These are phyloP conservation scores for Aspergillus diversus DNA, from an alignment of 495 filamentous ascomycete species.

Conservation along the genomic window DNA sequence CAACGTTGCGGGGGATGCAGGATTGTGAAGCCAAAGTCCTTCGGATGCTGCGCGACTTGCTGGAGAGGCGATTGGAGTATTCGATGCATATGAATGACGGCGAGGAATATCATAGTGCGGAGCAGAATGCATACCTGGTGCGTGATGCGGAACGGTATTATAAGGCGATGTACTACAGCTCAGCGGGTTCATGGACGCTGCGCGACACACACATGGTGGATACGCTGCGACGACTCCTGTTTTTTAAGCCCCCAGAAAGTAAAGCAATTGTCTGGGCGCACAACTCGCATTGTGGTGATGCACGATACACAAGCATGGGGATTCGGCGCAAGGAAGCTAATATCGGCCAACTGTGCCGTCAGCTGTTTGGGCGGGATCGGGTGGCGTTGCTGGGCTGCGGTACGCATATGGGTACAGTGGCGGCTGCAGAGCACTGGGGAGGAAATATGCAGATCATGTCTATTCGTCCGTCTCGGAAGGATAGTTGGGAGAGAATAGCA, in stretches of 20 bases:
- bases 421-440: constrained; percentile 59
- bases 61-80: constrained; percentile 52
- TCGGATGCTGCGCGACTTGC: constrained; percentile 48
- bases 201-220: constrained; percentile 64
- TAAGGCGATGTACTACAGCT: constrained; percentile 61
- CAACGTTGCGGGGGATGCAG: constrained; percentile 46
- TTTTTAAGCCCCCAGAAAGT: constrained; percentile 40
- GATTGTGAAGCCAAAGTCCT: constrained; percentile 55
- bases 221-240: constrained; percentile 51
- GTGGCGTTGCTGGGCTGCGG: constrained; percentile 57
- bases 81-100: constrained; percentile 35
- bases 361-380: constrained; percentile 49
- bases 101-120: constrained; percentile 55
- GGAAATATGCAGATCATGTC: constrained; percentile 60
- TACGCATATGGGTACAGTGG: constrained; percentile 60
- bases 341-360: constrained; percentile 59
- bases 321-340: constrained; percentile 53
- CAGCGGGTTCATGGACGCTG: constrained; percentile 58
- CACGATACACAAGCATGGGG: constrained; percentile 59
- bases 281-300: constrained; percentile 64
- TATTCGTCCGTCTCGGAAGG: constrained; percentile 43
- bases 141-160: constrained; percentile 63
- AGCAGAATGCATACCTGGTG: constrained; percentile 60
- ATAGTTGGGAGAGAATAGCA: constrained; percentile 51
- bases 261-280: constrained; percentile 65